Base-by-base conservation (phyloP, 225 moss, liverwort and hornwort genomes). In the Anthoceros angustus region DNA sequence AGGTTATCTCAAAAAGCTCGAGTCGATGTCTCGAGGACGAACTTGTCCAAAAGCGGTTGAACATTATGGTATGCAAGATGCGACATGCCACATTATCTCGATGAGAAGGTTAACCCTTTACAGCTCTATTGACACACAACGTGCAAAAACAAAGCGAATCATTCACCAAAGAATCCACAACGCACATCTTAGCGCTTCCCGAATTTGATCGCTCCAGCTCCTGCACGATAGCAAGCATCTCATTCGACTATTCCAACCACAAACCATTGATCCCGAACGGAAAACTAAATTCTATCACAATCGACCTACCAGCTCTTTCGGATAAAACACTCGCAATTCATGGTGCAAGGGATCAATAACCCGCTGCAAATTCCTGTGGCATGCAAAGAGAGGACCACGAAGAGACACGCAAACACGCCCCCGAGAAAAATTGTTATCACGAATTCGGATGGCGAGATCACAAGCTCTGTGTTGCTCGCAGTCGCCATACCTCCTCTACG, bases 141-240 rank as follows among this genome's bases (percentile, higher is more conserved):
- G 10, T 8, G 24, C 20, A 41, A 41, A 43, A 39, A 42, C 23
- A 40, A 40, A 63, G 42, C 39, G 25, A 23, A 24, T 12, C 5
- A 50, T 24, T 11, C 39, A 39, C 14, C 8, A 25, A 12, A 60
- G n/a, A 39, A 16, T 69, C 62, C 8, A 69, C 14, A 40, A 40
- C 43, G 11, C 1, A 85, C 98, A 98, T 86, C 92, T 73, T 74
- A 98, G 66, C 67, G 91, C 98, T 74, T 98, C 98, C 64, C 92
- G 82, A 62, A 98, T 92, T 74, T 98, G 88, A 74, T 87, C 91
- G 91, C 74, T 98, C 89, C 77, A 98, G 87, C 77, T 92, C 98
- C 86, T 89, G 80, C 82, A 73, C 10, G 42, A 68, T 24, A 63
- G n/a, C 12, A 42, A 25, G 63, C 32, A 10, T 49, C 16, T 15